phyloP scores from a whole-genome alignment of 2,329 filamentous ascomycete species.

The Pleurostoma richardsiae region DNA sequence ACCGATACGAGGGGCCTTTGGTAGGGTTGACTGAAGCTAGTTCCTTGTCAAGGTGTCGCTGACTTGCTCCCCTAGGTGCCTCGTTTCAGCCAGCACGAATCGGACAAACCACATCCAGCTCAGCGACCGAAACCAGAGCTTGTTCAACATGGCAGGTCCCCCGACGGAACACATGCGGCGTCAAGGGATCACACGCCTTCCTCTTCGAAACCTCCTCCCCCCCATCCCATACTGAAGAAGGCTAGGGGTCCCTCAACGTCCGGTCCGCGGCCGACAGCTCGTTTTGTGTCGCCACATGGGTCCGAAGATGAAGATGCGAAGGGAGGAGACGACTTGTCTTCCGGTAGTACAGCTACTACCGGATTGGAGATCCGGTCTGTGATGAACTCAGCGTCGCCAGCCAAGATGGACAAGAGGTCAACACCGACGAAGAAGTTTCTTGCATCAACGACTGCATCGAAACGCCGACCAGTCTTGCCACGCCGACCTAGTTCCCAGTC shows the following conservation, averaged over 20 bases:
- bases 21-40: conserved; percentile 22
- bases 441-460: conserved; percentile 34
- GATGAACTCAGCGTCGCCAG: conserved; percentile 13
- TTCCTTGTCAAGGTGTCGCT: background rate
- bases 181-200: conserved; percentile 26
- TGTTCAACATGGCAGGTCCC: background rate
- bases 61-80: conserved; percentile 8
- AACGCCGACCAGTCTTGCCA: conserved; percentile 38
- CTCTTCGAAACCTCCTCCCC: conserved; percentile 40
- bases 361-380: conserved; percentile 21
- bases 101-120: conserved; percentile 6
- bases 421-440: conserved; percentile 32
- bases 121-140: conserved; percentile 1
- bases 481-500: conserved; percentile 44
- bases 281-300: conserved; percentile 51
- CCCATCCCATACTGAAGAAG: conserved; percentile 58
- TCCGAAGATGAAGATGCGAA: conserved; percentile 34
- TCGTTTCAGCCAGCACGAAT: conserved; percentile 9
- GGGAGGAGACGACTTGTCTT: conserved; percentile 25
- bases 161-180: background rate
- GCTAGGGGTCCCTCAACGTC: conserved; percentile 45
- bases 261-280: conserved; percentile 53
- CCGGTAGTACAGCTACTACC: conserved; percentile 28
- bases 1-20: conserved; percentile 46
- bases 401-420: conserved; percentile 20